Base-by-base conservation (phyloP, 2,329 filamentous ascomycete species). In the Cladosporium sp. region DNA sequence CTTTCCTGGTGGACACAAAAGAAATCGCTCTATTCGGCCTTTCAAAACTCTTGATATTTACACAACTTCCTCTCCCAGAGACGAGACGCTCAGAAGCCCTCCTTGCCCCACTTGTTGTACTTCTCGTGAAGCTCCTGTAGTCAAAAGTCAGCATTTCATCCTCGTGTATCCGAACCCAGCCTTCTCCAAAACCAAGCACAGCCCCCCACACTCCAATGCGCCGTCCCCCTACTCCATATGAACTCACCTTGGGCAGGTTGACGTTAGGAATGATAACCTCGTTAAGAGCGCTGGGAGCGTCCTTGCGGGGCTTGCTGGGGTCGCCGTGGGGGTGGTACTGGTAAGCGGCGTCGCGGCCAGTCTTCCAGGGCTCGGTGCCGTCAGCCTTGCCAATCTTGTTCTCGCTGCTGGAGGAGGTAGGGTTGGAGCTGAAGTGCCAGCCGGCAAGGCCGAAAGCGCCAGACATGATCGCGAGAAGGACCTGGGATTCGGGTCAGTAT, bases 101-200 rank as follows among this genome's bases (percentile, higher is more conserved):
- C 95, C 88, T 98, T 98, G 81, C 95, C 95, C 88, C 92, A 98
- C 86, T 99, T 99, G 91, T 99, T 99, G 88, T 90, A 98, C 84
- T 90, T 91, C 74, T 99, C 95, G 83, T 99, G 95, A 70, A 97
- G 88, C 75, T 90, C 86, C 92, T 96, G 74, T n/a, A 56, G n/a
- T 13, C 30, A 23, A 36, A 25, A 23, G 54, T 66, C 60, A 66
- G 65, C 30, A 25, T 30, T 58, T 32, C 43, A 48, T 54, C 23
- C 48, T 46, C 7, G 14, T 46, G 28, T 46, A 4, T 57, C 32
- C 54, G 39, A 18, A 10, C 21, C 30, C 14, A 46, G 4, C 53
- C 28, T 64, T 43, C 58, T 62, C 23, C 28, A 28, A 14, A 14
- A 5, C 54, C 30, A 34, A 2, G 23, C 21, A 43, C 28, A 36